These are phyloP conservation scores for Apium graveolens DNA, from an alignment of 129 eudicot species.

Conservation along the genomic window DNA sequence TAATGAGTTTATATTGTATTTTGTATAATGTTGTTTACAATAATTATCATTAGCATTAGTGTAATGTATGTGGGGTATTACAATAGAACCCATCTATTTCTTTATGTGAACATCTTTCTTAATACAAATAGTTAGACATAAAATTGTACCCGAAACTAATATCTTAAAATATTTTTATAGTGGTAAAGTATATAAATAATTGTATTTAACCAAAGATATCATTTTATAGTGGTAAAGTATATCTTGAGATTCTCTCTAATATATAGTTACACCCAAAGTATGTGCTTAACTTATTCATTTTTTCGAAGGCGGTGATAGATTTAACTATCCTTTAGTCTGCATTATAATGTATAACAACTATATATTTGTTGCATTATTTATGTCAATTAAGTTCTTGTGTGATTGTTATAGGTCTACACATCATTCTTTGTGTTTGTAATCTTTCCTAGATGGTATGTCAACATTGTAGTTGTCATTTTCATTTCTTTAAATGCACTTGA, in stretches of 20 bases:
- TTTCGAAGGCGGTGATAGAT: neutral
- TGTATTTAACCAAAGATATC: no score
- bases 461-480: neutral
- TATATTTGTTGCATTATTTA: neutral
- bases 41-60: no score
- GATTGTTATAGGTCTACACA: neutral
- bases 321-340: neutral
- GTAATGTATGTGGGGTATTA: no score
- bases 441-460: neutral
- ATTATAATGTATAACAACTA: neutral
- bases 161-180: no score
- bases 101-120: no score
- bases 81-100: no score
- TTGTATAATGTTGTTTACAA: no score
- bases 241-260: neutral
- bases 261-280: neutral
- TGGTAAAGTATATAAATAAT: no score
- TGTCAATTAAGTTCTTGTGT: neutral
- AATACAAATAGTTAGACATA: no score
- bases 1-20: no score
- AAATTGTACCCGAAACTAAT: no score
- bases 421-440: neutral
- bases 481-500: neutral
- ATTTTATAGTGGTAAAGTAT: no score
- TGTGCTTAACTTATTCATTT: neutral